A percentile compares a stretch with the other conserved stretches of the same genome.
Evolutionary conservation across 2,329 filamentous ascomycete genomes (phyloP).

Genomic region (Kalmusia sp.): DNA sequence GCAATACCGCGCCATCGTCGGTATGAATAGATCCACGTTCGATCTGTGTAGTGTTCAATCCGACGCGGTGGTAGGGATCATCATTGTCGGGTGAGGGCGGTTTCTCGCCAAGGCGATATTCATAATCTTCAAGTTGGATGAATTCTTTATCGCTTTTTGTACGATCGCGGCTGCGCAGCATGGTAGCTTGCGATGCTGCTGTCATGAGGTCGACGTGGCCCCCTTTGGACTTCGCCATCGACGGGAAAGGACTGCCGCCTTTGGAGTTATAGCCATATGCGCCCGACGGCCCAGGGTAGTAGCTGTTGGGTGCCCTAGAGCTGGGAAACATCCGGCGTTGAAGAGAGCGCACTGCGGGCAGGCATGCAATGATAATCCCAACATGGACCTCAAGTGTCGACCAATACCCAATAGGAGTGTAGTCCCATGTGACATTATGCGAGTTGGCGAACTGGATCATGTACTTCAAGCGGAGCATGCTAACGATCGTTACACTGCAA

Average conservation of each 20-base stretch:
- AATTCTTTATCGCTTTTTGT: slow-evolving; percentile 17
- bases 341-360: slow-evolving; percentile 30
- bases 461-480: slow-evolving; percentile 51
- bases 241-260: slow-evolving; percentile 12
- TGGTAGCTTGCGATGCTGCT: slow-evolving; percentile 9
- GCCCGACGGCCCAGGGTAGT: slow-evolving; percentile 10
- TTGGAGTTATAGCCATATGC: slow-evolving; percentile 13
- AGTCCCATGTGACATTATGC: slow-evolving; percentile 48
- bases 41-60: slow-evolving; percentile 14
- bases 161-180: slow-evolving; percentile 11
- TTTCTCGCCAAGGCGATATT: slow-evolving; percentile 5
- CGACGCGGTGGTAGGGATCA: neutral
- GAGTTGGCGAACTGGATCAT: slow-evolving; percentile 53
- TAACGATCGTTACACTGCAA: slow-evolving; percentile 53
- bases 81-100: neutral
- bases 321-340: slow-evolving; percentile 24
- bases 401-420: slow-evolving; percentile 37
- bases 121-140: slow-evolving; percentile 21
- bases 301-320: slow-evolving; percentile 8
- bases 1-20: slow-evolving; percentile 8
- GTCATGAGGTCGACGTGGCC: slow-evolving; percentile 7
- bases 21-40: slow-evolving; percentile 13
- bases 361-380: slow-evolving; percentile 34
- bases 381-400: slow-evolving; percentile 34
- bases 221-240: slow-evolving; percentile 3